Conservation (phyloP, 1,139 yeast species). For the Kluyveromyces sp. region DNA sequence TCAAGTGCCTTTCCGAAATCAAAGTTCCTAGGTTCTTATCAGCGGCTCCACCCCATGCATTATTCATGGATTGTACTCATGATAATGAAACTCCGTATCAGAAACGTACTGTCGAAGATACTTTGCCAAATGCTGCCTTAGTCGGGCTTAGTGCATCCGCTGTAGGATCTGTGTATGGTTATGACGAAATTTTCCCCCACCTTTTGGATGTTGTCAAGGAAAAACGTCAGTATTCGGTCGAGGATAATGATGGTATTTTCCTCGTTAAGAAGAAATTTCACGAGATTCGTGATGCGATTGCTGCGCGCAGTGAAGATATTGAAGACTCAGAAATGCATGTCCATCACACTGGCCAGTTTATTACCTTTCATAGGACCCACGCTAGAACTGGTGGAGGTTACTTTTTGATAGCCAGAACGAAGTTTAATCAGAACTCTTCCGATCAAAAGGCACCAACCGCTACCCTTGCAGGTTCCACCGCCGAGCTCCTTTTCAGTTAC, state of each 20-base stretch:
- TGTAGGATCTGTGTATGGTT: conserved; percentile 90
- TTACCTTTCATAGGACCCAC: conserved; percentile 82
- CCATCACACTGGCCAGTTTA: conserved; percentile 88
- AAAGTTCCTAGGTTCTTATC: conserved; percentile 60
- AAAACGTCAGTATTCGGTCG: conserved; percentile 52
- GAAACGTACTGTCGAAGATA: conserved; percentile 88
- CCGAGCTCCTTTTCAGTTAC: conserved; percentile 53
- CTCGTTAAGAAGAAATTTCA: conserved; percentile 57
- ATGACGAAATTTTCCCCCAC: conserved; percentile 84
- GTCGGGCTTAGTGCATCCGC: conserved; percentile 93
- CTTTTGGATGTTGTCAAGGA: conserved; percentile 80
- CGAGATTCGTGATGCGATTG: conserved; percentile 51
- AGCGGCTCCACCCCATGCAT: conserved; percentile 75
- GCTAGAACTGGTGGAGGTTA: conserved; percentile 83
- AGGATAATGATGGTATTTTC: conserved; percentile 60
- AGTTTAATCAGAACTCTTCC: conserved; percentile 45
- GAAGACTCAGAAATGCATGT: conserved; percentile 88
- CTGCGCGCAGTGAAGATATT: conserved; percentile 57
- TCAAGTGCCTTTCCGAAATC: conserved; percentile 44
- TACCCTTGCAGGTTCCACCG: conserved; percentile 58
- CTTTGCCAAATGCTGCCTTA: conserved; percentile 88
- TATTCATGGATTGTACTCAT: conserved; percentile 97
- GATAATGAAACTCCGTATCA: conserved; percentile 88
- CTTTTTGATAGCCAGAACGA: conserved; percentile 81
- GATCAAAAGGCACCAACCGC: conserved; percentile 56